phyloP scores from a whole-genome alignment of 2,329 filamentous ascomycete species.

The Aspergillus arachidicola region DNA sequence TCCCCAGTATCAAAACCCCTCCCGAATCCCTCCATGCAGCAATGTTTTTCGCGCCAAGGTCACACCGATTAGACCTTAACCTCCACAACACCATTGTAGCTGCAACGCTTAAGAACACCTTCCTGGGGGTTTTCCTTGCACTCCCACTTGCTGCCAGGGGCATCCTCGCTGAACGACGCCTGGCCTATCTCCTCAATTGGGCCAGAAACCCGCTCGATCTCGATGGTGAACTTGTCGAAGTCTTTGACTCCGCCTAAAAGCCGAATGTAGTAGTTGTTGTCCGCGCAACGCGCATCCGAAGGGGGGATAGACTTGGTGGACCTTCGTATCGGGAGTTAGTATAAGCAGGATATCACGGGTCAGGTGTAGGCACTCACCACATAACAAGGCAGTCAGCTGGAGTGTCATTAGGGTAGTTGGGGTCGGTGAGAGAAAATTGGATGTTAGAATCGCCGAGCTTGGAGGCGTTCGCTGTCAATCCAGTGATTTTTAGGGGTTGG shows the following conservation, averaged over 20 bases:
- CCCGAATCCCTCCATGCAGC: background rate
- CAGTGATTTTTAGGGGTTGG: conserved; percentile 15
- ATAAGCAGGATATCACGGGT: background rate
- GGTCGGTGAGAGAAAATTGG: conserved; percentile 26
- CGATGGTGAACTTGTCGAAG: conserved; percentile 24
- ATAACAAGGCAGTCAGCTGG: conserved; percentile 28
- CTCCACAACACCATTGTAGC: conserved; percentile 19
- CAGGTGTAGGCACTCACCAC: conserved; percentile 17
- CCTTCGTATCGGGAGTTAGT: conserved; percentile 13
- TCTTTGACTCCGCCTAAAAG: conserved; percentile 24
- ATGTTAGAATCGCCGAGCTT: conserved; percentile 11
- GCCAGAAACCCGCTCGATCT: conserved; percentile 23
- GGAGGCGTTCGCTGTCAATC: conserved; percentile 15
- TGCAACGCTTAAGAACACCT: conserved; percentile 15
- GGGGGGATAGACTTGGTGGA: conserved; percentile 18
- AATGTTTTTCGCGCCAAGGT: background rate
- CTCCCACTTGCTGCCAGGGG: conserved; percentile 22
- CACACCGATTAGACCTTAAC: conserved; percentile 16
- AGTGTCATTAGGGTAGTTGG: conserved; percentile 25
- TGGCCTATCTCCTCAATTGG: conserved; percentile 23
- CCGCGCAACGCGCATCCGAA: conserved; percentile 25
- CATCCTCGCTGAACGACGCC: conserved; percentile 16
- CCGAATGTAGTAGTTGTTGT: conserved; percentile 27
- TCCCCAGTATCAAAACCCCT: background rate
- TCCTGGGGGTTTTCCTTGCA: conserved; percentile 18